These are phyloP conservation scores for Exophiala lecanii-corni DNA, from an alignment of 2,329 filamentous ascomycete species.

Conservation along the genomic window DNA sequence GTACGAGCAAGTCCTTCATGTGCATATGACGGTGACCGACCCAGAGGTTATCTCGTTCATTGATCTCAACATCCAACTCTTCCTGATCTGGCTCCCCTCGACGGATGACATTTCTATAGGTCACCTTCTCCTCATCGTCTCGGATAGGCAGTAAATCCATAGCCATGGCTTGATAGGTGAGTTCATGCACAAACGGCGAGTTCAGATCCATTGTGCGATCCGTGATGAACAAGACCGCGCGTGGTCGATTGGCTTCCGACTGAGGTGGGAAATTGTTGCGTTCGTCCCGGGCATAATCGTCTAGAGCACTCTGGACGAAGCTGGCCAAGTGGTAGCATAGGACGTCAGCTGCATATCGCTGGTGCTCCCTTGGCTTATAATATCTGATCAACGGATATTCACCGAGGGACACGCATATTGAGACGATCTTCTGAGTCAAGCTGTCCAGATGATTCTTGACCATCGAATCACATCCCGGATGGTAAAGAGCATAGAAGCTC, in stretches of 20 bases:
- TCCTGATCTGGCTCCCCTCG: conserved; percentile 66
- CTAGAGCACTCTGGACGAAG: conserved; percentile 87
- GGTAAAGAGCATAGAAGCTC: conserved; percentile 90
- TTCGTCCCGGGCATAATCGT: conserved; percentile 81
- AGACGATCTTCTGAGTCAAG: conserved; percentile 83
- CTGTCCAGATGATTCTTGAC: conserved; percentile 78
- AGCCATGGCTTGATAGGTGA: conserved; percentile 98
- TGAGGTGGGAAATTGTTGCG: conserved; percentile 71
- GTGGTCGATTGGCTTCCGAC: conserved; percentile 63
- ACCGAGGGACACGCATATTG: conserved; percentile 84
- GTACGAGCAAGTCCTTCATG: conserved; percentile 97
- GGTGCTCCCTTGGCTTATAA: conserved; percentile 65
- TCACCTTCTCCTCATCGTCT: conserved; percentile 77
- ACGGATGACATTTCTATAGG: conserved; percentile 75
- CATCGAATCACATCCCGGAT: conserved; percentile 80
- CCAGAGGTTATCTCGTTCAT: conserved; percentile 91
- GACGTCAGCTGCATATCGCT: conserved; percentile 80
- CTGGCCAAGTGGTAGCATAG: conserved; percentile 82
- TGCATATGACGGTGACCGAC: conserved; percentile 89
- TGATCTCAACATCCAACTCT: conserved; percentile 85
- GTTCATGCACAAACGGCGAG: conserved; percentile 86
- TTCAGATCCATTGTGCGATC: conserved; percentile 90
- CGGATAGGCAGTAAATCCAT: conserved; percentile 86
- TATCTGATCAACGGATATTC: conserved; percentile 93
- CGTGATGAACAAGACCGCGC: conserved; percentile 77